Base-by-base conservation (phyloP, 495 filamentous ascomycete genomes). In the Aspergillus baeticus region DNA sequence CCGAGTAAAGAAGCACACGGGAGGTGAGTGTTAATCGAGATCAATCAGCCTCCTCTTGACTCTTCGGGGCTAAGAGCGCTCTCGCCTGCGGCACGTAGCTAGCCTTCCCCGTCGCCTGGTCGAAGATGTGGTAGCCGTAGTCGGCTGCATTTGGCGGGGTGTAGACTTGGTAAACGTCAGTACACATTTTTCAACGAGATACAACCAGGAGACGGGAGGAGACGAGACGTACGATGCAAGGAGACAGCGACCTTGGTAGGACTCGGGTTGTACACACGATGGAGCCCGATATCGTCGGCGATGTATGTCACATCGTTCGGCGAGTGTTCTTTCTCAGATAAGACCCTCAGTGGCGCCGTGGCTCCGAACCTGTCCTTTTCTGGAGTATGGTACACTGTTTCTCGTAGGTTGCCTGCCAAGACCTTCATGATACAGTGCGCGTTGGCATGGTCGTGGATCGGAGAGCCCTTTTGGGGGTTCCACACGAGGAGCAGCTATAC, bases 371-470 rank as follows among this genome's bases (percentile, higher is more conserved):
- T 4, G 26, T 8, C 26, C 8, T 29, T 29, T 8, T 29, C 26
- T 4, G 26, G 26, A 3, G 26, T 8, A 29, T 3, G 3, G 26
- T 90, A 96, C 14, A 87, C 80, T 3, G 85, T 89, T 69, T 96
- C 92, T 49, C 77, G 84, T 34, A 96, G 72, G 67, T 54, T 89
- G 82, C 64, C 71, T 34, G 58, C 64, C 39, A 75, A 33, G 49
- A 81, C 71, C 57, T 83, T 83, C 80, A 83, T 83, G 34, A 83
- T 73, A 58, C 89, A 92, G 63, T 92, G 88, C 17, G 89, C 87
- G 63, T 90, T 84, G 59, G 88, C 87, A 65, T 92, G 89, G 65
- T 96, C 91, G 67, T 96, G 92, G 55, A 96, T 85, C 0, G 84
- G 86, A 47, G 85, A 90, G 21, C 83, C 84, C 67, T 90, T 90